Conservation (phyloP, 257 asterid genomes). For the Solanum chilense region DNA sequence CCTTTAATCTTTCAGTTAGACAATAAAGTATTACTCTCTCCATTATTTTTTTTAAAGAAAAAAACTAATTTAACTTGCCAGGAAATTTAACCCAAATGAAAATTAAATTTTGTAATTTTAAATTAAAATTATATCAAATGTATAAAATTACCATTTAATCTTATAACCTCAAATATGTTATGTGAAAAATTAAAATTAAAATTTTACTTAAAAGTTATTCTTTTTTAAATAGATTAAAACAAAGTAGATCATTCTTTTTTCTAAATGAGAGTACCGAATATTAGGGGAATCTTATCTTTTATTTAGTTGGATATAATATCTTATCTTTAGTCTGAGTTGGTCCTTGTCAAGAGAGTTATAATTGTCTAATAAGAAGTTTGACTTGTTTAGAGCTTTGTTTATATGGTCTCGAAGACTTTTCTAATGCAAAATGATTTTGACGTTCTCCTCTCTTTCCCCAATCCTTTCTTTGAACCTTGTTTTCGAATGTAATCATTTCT, state of each 20-base stretch:
- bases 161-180: accelerated
- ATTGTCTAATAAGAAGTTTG: neutral
- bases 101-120: too few relatives aligned
- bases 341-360: neutral
- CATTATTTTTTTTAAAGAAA: too few relatives aligned
- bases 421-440: neutral
- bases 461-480: neutral
- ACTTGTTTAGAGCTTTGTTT: neutral
- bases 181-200: too few relatives aligned
- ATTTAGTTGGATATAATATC: neutral
- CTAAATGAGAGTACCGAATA: too few relatives aligned
- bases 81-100: too few relatives aligned
- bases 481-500: neutral
- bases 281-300: neutral
- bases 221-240: too few relatives aligned
- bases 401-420: neutral
- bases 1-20: neutral
- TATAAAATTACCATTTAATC: too few relatives aligned
- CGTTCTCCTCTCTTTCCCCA: neutral
- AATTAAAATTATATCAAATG: too few relatives aligned
- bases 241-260: too few relatives aligned
- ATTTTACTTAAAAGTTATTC: too few relatives aligned
- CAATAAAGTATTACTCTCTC: neutral
- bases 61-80: too few relatives aligned
- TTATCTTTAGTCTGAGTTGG: neutral